Evolutionary conservation across 2,329 filamentous ascomycete genomes (phyloP).

Genomic region (Xylariaceae sp.): DNA sequence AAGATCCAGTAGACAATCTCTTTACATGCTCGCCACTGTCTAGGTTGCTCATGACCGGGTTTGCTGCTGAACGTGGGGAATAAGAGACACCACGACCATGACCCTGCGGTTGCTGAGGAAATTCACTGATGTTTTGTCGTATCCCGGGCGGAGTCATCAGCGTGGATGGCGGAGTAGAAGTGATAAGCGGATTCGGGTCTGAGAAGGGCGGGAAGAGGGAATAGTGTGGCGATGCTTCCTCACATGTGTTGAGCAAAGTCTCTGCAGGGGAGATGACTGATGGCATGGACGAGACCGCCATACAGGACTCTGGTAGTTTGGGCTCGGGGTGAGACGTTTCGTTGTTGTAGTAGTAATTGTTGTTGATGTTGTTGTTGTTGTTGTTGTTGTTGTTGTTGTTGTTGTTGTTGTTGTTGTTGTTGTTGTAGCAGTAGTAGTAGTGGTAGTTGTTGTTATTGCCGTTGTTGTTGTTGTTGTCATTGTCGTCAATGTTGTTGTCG

Average conservation of each 20-base stretch:
- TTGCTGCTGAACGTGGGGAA: conserved; percentile 61
- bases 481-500: conserved; percentile 43
- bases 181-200: conserved; percentile 64
- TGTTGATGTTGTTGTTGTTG: too few species aligned
- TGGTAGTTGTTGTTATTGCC: too few species aligned
- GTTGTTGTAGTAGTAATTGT: too few species aligned
- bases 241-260: conserved; percentile 60
- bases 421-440: too few species aligned
- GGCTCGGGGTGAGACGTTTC: too few species aligned
- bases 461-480: too few species aligned
- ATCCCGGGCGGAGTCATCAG: conserved; percentile 55
- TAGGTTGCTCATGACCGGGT: conserved; percentile 65
- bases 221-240: conserved; percentile 61
- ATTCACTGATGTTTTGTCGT: too few species aligned
- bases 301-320: too few species aligned
- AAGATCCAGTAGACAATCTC: conserved; percentile 74
- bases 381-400: too few species aligned
- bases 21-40: conserved; percentile 61
- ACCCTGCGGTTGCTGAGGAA: conserved; percentile 44
- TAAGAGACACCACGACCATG: conserved; percentile 62
- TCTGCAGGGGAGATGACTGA: conserved; percentile 49
- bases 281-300: too few species aligned
- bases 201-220: conserved; percentile 63
- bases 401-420: too few species aligned
- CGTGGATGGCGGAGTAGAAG: conserved; percentile 65